Evolutionary conservation across 192 early-diverging fungal genomes (phyloP).

Genomic region (Rhizophlyctis rosea): DNA sequence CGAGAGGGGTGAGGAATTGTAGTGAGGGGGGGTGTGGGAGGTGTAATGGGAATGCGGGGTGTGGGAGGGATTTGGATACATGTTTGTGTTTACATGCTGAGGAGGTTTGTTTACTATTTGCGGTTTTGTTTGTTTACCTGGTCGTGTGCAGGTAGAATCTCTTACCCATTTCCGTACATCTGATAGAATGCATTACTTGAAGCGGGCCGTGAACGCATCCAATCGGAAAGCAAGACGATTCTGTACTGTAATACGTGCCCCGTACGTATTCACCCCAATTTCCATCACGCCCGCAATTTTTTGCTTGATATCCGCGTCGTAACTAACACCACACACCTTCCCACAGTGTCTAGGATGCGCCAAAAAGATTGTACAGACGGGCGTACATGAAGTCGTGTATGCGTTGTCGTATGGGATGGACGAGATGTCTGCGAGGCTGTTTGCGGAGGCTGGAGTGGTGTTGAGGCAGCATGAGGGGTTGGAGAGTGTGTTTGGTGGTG

Average conservation of each 20-base stretch:
- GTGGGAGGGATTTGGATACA: conserved; percentile 74
- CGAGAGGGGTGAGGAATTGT: conserved; percentile 87
- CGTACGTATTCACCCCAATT: conserved; percentile 26
- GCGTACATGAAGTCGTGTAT: conserved; percentile 91
- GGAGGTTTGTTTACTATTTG: conserved; percentile 65
- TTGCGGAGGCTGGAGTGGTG: conserved; percentile 77
- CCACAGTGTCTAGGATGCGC: conserved; percentile 76
- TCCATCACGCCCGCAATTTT: neutral
- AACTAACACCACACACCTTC: conserved; percentile 5
- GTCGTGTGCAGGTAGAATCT: conserved; percentile 5
- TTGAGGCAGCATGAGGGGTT: conserved; percentile 46
- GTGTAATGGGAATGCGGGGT: conserved; percentile 83
- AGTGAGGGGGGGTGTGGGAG: conserved; percentile 90
- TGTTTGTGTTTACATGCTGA: conserved; percentile 98
- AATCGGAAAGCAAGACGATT: conserved; percentile 54
- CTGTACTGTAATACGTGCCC: conserved; percentile 95
- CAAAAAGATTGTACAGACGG: conserved; percentile 94
- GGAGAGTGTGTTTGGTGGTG: neutral
- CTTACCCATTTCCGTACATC: neutral
- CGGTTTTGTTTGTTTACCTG: neutral
- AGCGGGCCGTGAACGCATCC: conserved; percentile 89
- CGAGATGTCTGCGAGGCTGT: conserved; percentile 73
- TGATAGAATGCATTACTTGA: conserved; percentile 87
- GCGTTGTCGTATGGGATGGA: conserved; percentile 94
- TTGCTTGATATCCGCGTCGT: neutral